Evolutionary conservation across 345 rosid species (phyloP).

Genomic region (Euphorbia pulcherrima): DNA sequence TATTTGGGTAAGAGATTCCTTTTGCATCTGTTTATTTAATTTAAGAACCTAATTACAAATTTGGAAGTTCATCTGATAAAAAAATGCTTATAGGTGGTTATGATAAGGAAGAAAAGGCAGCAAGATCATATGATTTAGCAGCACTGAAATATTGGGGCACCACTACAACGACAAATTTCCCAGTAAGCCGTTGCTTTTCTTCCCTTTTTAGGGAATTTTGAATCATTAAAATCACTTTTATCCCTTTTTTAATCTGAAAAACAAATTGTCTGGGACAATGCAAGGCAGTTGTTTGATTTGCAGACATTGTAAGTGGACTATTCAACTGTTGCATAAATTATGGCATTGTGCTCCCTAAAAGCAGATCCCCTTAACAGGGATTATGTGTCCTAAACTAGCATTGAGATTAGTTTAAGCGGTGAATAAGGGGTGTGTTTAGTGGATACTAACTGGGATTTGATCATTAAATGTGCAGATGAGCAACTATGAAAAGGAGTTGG

Average conservation of each 20-base stretch:
- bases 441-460: too few species aligned
- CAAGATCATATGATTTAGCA: conserved; percentile 33
- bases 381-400: conserved; percentile 1
- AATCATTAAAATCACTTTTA: background rate
- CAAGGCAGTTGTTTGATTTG: background rate
- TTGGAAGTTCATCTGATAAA: too few species aligned
- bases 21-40: background rate
- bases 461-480: conserved; percentile 19
- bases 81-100: conserved; percentile 27
- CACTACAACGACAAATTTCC: conserved; percentile 31
- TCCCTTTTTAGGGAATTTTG: conserved; percentile 7
- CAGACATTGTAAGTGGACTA: conserved; percentile 10
- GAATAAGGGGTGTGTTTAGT: conserved; percentile 19
- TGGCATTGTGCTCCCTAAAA: conserved; percentile 21
- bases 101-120: conserved; percentile 34
- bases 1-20: conserved; percentile 25
- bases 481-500: conserved; percentile 22
- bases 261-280: conserved; percentile 7
- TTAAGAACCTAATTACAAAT: background rate
- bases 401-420: conserved; percentile 3
- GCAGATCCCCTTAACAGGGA: conserved; percentile 7
- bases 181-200: conserved; percentile 15
- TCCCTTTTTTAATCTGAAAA: background rate
- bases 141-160: conserved; percentile 34
- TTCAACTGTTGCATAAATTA: background rate